Conservation (phyloP, 2,329 filamentous ascomycete species). For the Thermomyces lanuginosus region DNA sequence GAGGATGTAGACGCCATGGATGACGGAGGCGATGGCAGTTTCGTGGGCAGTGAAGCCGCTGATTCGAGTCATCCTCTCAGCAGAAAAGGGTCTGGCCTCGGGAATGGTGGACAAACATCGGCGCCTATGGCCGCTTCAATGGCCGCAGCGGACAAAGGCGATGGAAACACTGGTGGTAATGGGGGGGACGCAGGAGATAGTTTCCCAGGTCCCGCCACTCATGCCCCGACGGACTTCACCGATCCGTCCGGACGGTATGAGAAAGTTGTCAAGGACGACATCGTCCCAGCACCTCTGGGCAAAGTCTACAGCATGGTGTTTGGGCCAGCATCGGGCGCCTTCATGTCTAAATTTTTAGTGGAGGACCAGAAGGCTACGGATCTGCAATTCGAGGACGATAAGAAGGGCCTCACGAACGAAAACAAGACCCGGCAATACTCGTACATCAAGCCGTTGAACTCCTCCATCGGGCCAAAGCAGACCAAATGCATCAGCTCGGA, state of each 20-base stretch:
- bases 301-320: slow-evolving; percentile 85
- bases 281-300: slow-evolving; percentile 72
- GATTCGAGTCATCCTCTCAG: slow-evolving; percentile 37
- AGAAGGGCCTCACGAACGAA: slow-evolving; percentile 58
- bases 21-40: slow-evolving; percentile 38
- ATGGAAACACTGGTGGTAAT: slow-evolving; percentile 32
- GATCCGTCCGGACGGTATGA: slow-evolving; percentile 70
- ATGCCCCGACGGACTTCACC: slow-evolving; percentile 70
- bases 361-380: slow-evolving; percentile 80
- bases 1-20: slow-evolving; percentile 45
- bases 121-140: slow-evolving; percentile 21
- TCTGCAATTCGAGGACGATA: slow-evolving; percentile 67
- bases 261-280: slow-evolving; percentile 67
- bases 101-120: slow-evolving; percentile 20
- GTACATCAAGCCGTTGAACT: slow-evolving; percentile 82
- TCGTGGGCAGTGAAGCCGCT: slow-evolving; percentile 36
- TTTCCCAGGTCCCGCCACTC: slow-evolving; percentile 70
- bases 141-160: slow-evolving; percentile 26
- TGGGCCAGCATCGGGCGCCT: slow-evolving; percentile 59
- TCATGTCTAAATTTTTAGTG: slow-evolving; percentile 74
- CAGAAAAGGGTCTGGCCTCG: slow-evolving; percentile 52
- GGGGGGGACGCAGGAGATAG: slow-evolving; percentile 32
- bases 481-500: slow-evolving; percentile 88
- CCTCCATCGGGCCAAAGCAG: slow-evolving; percentile 73
- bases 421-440: slow-evolving; percentile 59